Base-by-base conservation (phyloP, 768 basidiomycete genomes). In the Pleurotus cornucopiae region DNA sequence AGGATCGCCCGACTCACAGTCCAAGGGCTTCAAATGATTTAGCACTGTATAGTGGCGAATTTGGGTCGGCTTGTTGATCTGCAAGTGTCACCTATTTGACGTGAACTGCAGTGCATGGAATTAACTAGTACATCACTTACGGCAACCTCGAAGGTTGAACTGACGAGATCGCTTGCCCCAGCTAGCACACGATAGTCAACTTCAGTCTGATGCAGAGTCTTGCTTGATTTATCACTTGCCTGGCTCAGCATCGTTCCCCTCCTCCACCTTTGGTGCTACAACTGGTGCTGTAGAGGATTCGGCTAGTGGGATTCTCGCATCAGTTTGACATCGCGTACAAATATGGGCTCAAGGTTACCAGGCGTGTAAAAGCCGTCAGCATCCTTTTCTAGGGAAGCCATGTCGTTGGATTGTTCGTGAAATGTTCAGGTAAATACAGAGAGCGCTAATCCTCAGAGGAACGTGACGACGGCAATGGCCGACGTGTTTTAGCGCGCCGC, bases 21-120 rank as follows among this genome's bases (percentile, higher is more conserved):
- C 95, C 95, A 45, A 99, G 84, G 61, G 98, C 90, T 68, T 99
- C 94, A 61, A 99, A 99, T 0, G 89, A 86, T 70, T 98, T 96
- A 25, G 83, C 89, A 55, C 94, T 96, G 71, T 81, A 96, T 13
- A 99, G 73, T 2, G 96, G 97, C n/a, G 96, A 98, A 67, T 96
- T 88, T 40, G 94, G 91, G 66, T 99, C 92, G 25, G 81, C 85
- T 73, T 98, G 97, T 67, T 96, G 92, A 73, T 98, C 95, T 49
- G 94, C 94, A 57, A 98, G 81, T 16, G 94, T 98, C 60, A 99
- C 94, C 94, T 93, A 63, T 26, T 58, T 21, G 18, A 57, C 21
- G 52, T 45, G 26, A 55, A 26, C 44, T 46, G 44, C 46, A 49
- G 40, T 26, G 46, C 51, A 49, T 60, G 51, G 60, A 60, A 37